These are phyloP conservation scores for Leccinum imitatum DNA, from an alignment of 768 basidiomycete genomes.

Conservation along the genomic window DNA sequence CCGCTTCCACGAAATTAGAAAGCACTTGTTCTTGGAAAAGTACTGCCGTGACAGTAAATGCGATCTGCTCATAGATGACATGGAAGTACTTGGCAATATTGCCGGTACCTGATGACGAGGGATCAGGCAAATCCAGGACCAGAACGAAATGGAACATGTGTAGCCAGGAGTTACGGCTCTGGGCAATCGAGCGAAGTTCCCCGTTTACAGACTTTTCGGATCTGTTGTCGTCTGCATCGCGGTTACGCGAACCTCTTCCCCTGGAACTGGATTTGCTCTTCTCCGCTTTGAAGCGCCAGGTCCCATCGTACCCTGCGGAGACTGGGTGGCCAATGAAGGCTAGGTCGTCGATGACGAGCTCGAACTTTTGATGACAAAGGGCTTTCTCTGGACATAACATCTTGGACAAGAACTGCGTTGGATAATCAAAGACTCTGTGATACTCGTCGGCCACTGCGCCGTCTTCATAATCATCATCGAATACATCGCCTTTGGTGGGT, in stretches of 20 bases:
- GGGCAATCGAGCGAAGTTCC: slow-evolving; percentile 26
- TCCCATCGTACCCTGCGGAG: slow-evolving; percentile 68
- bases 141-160: slow-evolving; percentile 84
- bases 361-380: slow-evolving; percentile 93
- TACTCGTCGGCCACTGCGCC: slow-evolving; percentile 50
- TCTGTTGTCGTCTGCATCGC: slow-evolving; percentile 36
- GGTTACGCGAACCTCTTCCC: slow-evolving; percentile 56
- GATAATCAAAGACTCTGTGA: slow-evolving; percentile 75
- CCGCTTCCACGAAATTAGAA: slow-evolving; percentile 79
- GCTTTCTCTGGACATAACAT: slow-evolving; percentile 75
- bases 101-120: slow-evolving; percentile 78
- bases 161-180: slow-evolving; percentile 49
- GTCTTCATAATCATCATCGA: slow-evolving; percentile 34
- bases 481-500: slow-evolving; percentile 45
- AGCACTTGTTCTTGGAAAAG: slow-evolving; percentile 89
- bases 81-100: slow-evolving; percentile 81
- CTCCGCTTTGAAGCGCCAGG: slow-evolving; percentile 74
- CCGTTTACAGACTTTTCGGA: slow-evolving; percentile 36
- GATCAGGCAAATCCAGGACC: slow-evolving; percentile 87
- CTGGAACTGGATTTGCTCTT: slow-evolving; percentile 49
- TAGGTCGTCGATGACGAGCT: slow-evolving; percentile 86
- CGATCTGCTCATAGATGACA: slow-evolving; percentile 84
- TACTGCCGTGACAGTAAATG: slow-evolving; percentile 88
- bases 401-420: slow-evolving; percentile 75
- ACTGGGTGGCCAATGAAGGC: slow-evolving; percentile 96